Conservation (phyloP, 306 rosid species). For the Sindora glabra region DNA sequence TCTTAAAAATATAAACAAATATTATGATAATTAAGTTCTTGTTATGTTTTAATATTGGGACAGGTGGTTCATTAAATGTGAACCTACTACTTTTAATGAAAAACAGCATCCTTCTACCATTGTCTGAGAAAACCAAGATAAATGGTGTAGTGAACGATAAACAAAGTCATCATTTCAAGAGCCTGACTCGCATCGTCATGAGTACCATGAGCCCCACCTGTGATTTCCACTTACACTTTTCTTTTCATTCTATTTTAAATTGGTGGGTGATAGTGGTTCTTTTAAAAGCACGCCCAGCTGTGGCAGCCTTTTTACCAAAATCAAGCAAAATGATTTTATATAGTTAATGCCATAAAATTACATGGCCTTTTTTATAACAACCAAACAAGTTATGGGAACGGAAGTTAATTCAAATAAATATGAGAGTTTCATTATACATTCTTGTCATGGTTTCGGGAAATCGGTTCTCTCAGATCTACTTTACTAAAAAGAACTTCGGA, state of each 20-base stretch:
- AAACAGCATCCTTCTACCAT: neutral
- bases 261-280: slow-evolving; percentile 23
- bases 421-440: too few species aligned
- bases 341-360: slow-evolving; percentile 25
- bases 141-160: neutral
- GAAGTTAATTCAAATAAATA: too few species aligned
- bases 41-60: too few species aligned
- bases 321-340: slow-evolving; percentile 23
- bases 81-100: neutral
- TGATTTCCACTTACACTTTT: neutral
- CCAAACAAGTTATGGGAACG: too few species aligned
- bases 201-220: slow-evolving; percentile 18
- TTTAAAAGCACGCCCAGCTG: slow-evolving; percentile 48
- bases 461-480: too few species aligned
- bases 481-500: too few species aligned
- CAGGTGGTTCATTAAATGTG: neutral
- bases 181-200: neutral
- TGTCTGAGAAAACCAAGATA: neutral
- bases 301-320: slow-evolving; percentile 56
- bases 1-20: too few species aligned
- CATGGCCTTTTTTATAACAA: too few species aligned
- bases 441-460: too few species aligned
- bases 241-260: slow-evolving; percentile 11
- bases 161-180: neutral
- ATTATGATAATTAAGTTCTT: too few species aligned